A percentile compares a stretch with the other conserved stretches of the same genome.
These are phyloP conservation scores for Hymenoscyphus albidus DNA, from an alignment of 2,329 filamentous ascomycete genomes.

Conservation along the genomic window DNA sequence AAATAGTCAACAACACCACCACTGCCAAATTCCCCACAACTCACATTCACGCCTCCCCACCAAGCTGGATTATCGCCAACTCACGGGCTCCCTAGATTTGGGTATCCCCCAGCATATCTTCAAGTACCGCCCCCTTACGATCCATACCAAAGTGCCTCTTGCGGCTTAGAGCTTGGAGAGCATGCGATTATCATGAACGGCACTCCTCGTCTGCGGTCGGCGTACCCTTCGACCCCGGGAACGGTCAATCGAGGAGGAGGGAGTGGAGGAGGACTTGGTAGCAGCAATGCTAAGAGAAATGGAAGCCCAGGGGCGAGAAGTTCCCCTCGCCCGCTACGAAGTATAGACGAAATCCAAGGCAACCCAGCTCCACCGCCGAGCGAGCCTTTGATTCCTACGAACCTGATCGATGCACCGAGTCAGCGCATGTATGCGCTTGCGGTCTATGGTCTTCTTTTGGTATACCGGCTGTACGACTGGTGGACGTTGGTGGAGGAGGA, in stretches of 20 bases:
- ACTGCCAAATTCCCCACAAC: neutral
- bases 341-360: slow-evolving; percentile 21
- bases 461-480: slow-evolving; percentile 87
- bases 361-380: slow-evolving; percentile 19
- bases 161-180: slow-evolving; percentile 23
- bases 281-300: slow-evolving; percentile 27
- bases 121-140: neutral
- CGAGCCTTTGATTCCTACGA: slow-evolving; percentile 71
- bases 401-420: slow-evolving; percentile 81
- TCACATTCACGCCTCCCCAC: neutral
- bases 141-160: slow-evolving; percentile 8
- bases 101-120: neutral
- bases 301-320: slow-evolving; percentile 11
- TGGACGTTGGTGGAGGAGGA: slow-evolving; percentile 74
- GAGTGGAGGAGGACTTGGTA: slow-evolving; percentile 6
- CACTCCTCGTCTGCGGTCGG: slow-evolving; percentile 78
- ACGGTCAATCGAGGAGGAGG: slow-evolving; percentile 30
- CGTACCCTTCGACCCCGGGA: slow-evolving; percentile 72
- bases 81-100: neutral
- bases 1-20: slow-evolving; percentile 6
- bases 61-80: neutral
- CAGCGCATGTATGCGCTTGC: slow-evolving; percentile 84
- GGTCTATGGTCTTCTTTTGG: slow-evolving; percentile 71
- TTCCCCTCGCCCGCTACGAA: slow-evolving; percentile 26
- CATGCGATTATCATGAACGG: slow-evolving; percentile 68